Conservation (phyloP, 2,329 filamentous ascomycete species). For the Davidsoniella eucalypti region DNA sequence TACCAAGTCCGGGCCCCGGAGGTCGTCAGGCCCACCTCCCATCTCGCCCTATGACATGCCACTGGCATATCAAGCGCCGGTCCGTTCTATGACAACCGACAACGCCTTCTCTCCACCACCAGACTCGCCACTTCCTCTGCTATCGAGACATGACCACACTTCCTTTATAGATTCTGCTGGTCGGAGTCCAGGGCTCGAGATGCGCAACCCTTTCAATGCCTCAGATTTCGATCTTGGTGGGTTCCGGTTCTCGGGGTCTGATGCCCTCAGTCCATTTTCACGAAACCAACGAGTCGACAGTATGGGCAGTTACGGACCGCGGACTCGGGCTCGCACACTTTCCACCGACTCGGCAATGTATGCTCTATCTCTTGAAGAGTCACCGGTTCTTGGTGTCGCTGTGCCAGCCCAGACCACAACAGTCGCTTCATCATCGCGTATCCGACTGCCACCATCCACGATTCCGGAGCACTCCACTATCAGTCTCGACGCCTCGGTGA, state of each 20-base stretch:
- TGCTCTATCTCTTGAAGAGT: conserved; percentile 2
- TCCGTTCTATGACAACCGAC: background rate
- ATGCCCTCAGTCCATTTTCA: background rate
- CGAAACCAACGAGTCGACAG: background rate
- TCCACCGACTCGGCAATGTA: background rate
- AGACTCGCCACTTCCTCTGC: background rate
- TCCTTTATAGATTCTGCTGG: background rate
- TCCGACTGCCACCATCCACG: conserved; percentile 1
- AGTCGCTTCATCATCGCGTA: background rate
- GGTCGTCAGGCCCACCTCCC: conserved; percentile 6
- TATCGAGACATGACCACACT: background rate
- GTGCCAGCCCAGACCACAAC: background rate
- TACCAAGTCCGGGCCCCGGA: conserved; percentile 16
- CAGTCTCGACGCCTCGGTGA: background rate
- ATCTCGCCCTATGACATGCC: background rate
- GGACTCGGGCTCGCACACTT: background rate
- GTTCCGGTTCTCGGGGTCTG: background rate
- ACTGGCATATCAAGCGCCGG: background rate
- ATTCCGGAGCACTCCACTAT: conserved; percentile 1
- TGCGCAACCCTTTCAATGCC: background rate
- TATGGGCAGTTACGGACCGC: background rate
- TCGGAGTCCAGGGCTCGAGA: background rate
- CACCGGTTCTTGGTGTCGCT: conserved; percentile 1
- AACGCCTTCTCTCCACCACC: background rate
- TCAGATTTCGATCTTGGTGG: background rate